phyloP scores from a whole-genome alignment of 2,329 filamentous ascomycete genomes.

The Cladosporium sp. region DNA sequence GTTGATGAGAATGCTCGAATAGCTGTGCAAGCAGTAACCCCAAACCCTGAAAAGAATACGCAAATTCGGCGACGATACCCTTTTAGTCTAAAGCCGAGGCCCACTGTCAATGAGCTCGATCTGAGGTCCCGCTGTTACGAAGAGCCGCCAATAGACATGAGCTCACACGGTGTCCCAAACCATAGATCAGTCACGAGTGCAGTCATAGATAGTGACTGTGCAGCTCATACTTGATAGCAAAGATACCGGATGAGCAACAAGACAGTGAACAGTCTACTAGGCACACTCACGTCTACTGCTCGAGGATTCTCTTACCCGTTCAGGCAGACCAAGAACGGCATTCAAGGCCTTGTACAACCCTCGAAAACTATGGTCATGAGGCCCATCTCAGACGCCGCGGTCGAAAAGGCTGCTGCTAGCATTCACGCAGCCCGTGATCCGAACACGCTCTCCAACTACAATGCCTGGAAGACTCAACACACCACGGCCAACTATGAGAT shows the following conservation, averaged over 20 bases:
- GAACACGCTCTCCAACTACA: slow-evolving; percentile 88
- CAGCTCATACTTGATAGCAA: not conserved
- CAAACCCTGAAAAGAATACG: too few species aligned
- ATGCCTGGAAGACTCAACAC: slow-evolving; percentile 79
- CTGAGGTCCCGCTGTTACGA: not conserved
- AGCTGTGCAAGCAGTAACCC: too few species aligned
- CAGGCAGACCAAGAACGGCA: not conserved
- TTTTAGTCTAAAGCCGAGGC: too few species aligned
- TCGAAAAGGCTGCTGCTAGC: slow-evolving; percentile 24
- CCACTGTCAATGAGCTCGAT: not conserved
- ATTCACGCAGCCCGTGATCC: slow-evolving; percentile 56
- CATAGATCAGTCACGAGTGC: not conserved
- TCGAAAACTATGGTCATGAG: slow-evolving; percentile 2
- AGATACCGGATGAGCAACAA: slow-evolving; percentile 7
- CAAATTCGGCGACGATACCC: too few species aligned
- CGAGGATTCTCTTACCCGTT: not conserved
- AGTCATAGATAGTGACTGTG: not conserved
- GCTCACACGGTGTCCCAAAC: not conserved
- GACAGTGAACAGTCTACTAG: not conserved
- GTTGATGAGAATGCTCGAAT: too few species aligned
- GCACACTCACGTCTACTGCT: not conserved
- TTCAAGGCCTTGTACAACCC: not conserved
- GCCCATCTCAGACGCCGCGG: slow-evolving; percentile 1
- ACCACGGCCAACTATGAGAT: slow-evolving; percentile 77
- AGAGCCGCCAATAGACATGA: not conserved